Percentiles rank a stretch among this genome's conserved stretches.
Conservation (phyloP, 495 filamentous ascomycete species). For the Trichoderma orchidacearum region DNA sequence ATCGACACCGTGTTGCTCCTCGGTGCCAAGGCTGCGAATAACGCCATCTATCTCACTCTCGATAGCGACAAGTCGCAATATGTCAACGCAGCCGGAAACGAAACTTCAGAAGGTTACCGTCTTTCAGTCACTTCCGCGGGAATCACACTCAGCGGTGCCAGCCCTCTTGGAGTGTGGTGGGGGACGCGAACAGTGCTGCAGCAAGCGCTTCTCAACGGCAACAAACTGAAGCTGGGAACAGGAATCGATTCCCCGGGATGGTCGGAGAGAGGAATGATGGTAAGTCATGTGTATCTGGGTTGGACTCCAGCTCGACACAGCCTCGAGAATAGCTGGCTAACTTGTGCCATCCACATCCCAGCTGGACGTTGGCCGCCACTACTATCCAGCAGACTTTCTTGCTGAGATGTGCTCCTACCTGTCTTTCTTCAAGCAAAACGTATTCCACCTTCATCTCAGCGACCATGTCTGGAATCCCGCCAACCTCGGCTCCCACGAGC, state of each 20-base stretch:
- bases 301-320: no score
- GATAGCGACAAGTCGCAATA: slow-evolving; percentile 20
- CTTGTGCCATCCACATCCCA: not conserved
- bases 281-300: not conserved
- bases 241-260: slow-evolving; percentile 32
- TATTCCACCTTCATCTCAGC: slow-evolving; percentile 44
- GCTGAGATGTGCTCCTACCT: slow-evolving; percentile 45
- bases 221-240: slow-evolving; percentile 16
- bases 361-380: slow-evolving; percentile 41
- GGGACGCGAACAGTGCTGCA: slow-evolving; percentile 40
- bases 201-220: slow-evolving; percentile 21
- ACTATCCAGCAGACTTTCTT: slow-evolving; percentile 37
- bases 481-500: slow-evolving; percentile 35
- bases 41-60: not conserved
- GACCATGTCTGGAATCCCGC: slow-evolving; percentile 38
- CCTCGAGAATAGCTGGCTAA: not conserved
- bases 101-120: slow-evolving; percentile 36
- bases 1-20: slow-evolving; percentile 4
- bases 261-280: slow-evolving; percentile 34
- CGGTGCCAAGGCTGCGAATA: not conserved
- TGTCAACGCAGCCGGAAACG: slow-evolving; percentile 21
- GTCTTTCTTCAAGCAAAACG: slow-evolving; percentile 42
- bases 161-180: slow-evolving; percentile 41
- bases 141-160: slow-evolving; percentile 30
- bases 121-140: slow-evolving; percentile 15